phyloP scores from a whole-genome alignment of 73 alveolate genomes.

The Paramecium octaurelia region DNA sequence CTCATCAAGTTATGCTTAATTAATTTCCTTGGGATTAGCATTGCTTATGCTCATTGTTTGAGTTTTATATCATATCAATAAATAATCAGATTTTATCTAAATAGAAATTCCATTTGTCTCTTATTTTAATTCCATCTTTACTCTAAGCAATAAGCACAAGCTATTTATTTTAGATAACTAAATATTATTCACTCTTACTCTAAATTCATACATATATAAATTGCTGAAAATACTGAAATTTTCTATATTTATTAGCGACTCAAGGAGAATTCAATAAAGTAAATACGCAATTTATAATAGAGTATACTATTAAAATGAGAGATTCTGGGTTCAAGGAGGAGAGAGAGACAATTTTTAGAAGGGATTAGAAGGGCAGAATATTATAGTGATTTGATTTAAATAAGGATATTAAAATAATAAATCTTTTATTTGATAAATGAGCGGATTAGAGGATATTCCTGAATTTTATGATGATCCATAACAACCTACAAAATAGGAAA shows the following conservation, averaged over 20 bases:
- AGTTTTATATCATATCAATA: neutral
- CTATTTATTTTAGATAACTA: too few species aligned
- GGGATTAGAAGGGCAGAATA: neutral
- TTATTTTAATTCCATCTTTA: neutral
- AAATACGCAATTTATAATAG: neutral
- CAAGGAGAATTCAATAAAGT: too few species aligned
- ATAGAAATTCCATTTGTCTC: neutral
- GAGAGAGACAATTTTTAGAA: neutral
- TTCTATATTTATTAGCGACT: too few species aligned
- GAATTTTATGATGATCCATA: slow-evolving; percentile 16
- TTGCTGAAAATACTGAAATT: neutral
- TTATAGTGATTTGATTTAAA: neutral
- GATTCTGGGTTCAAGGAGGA: too few species aligned
- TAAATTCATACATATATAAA: too few species aligned
- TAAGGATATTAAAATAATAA: neutral
- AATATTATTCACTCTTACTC: too few species aligned
- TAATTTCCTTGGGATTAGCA: neutral
- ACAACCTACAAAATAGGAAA: neutral
- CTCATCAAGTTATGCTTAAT: neutral
- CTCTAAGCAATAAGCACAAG: too few species aligned
- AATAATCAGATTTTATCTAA: neutral
- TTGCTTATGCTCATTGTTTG: neutral
- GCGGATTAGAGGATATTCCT: slow-evolving; percentile 38
- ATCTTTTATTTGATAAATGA: neutral
- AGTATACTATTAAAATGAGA: too few species aligned